Percentiles rank a stretch among this genome's conserved stretches.
These are phyloP conservation scores for Phaffomyces thermotolerans DNA, from an alignment of 805 yeast species.

Conservation along the genomic window DNA sequence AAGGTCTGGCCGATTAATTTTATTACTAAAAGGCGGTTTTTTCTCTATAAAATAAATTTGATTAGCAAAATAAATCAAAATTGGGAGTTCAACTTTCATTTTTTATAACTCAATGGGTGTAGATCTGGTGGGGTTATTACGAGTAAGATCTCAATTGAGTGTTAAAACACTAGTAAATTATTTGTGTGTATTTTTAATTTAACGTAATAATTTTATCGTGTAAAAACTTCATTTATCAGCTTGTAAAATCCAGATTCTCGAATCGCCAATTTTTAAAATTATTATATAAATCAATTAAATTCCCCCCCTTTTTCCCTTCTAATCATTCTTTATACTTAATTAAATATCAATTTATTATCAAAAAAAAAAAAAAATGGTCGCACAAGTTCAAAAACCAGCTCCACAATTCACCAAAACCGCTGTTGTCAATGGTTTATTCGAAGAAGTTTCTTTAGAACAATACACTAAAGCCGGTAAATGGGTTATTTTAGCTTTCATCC, in stretches of 20 bases:
- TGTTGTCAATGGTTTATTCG: slow-evolving; percentile 93
- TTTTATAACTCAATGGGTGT: no score
- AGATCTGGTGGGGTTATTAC: neutral
- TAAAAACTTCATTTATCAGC: neutral
- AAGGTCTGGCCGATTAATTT: neutral
- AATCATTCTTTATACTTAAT: neutral
- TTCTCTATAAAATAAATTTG: no score
- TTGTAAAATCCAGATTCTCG: neutral
- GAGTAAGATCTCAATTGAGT: no score
- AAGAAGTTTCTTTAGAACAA: slow-evolving; percentile 89
- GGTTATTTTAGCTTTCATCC: slow-evolving; percentile 95
- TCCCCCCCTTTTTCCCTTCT: neutral
- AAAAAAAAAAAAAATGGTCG: slow-evolving; percentile 80
- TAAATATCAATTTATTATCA: neutral
- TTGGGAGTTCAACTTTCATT: no score
- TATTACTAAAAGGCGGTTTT: neutral
- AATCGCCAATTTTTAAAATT: neutral
- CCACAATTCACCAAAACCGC: slow-evolving; percentile 96
- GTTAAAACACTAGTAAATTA: no score
- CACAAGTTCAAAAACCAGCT: slow-evolving; percentile 90
- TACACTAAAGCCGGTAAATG: slow-evolving; percentile 84
- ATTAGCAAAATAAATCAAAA: no score
- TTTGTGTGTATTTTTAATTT: no score
- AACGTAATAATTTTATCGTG: no score
- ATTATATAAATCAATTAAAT: neutral